phyloP scores from a whole-genome alignment of 1,139 yeast genomes.

The Debaryomyces nepalensis region DNA sequence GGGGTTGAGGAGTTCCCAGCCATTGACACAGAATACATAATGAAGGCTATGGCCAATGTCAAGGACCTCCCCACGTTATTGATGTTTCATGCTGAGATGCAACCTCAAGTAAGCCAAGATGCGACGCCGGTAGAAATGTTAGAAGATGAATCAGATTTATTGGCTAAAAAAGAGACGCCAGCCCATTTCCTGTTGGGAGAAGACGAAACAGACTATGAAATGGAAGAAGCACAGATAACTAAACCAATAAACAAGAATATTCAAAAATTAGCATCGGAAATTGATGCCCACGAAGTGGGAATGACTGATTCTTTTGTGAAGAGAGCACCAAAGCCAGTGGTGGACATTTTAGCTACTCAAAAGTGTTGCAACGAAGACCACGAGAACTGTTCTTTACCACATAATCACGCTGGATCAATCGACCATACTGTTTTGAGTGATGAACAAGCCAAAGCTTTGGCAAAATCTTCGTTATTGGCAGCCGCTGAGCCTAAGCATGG shows the following conservation, averaged over 20 bases:
- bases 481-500: constrained; percentile 64
- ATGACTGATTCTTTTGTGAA: constrained; percentile 52
- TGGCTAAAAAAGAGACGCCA: constrained; percentile 28
- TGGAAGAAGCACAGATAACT: constrained; percentile 10
- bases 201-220: constrained; percentile 22
- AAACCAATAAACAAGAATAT: constrained; percentile 10
- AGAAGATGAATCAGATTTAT: constrained; percentile 28
- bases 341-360: constrained; percentile 31
- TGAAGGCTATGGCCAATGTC: constrained; percentile 65
- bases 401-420: constrained; percentile 45
- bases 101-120: constrained; percentile 39
- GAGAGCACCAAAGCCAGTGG: constrained; percentile 46
- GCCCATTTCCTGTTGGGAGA: constrained; percentile 25
- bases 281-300: constrained; percentile 46
- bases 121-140: constrained; percentile 27
- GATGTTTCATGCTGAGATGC: constrained; percentile 95
- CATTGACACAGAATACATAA: constrained; percentile 64
- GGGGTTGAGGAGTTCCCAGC: constrained; percentile 96
- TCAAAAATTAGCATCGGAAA: constrained; percentile 17
- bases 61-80: constrained; percentile 67
- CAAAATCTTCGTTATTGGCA: constrained; percentile 57
- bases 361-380: constrained; percentile 31
- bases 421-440: constrained; percentile 47
- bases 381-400: constrained; percentile 41
- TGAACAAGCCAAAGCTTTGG: constrained; percentile 55